A percentile compares a stretch with the other conserved stretches of the same genome.
Conservation (phyloP, 257 asterid genomes). For the Gentiana dahurica region DNA sequence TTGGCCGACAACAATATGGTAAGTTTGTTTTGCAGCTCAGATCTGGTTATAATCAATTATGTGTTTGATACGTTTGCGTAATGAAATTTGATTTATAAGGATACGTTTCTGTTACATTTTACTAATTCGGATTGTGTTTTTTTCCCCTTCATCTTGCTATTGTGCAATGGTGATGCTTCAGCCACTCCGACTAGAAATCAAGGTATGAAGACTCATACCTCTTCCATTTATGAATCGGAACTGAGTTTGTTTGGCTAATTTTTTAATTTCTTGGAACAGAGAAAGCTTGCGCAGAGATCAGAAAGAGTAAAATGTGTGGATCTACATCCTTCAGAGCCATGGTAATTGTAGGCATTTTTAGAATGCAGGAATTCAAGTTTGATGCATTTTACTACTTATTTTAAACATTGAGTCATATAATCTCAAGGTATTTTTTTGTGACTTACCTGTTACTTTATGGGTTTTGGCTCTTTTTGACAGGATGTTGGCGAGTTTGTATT, state of each 20-base stretch:
- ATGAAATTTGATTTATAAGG: neutral
- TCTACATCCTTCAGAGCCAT: conserved; percentile 38
- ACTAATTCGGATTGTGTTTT: too few relatives aligned
- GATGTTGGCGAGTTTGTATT: conserved; percentile 84
- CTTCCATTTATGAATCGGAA: too few relatives aligned
- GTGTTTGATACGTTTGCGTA: too few relatives aligned
- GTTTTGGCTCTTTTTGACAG: conserved; percentile 23
- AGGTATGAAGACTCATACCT: too few relatives aligned
- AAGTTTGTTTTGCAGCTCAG: neutral
- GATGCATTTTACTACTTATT: neutral
- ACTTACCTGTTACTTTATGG: neutral
- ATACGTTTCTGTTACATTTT: conserved; percentile 2
- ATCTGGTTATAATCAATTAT: too few relatives aligned
- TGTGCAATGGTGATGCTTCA: too few relatives aligned
- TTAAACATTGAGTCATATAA: too few relatives aligned
- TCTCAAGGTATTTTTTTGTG: too few relatives aligned
- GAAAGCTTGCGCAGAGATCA: conserved; percentile 35
- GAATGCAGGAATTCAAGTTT: neutral
- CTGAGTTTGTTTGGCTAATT: neutral
- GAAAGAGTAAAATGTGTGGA: conserved; percentile 33
- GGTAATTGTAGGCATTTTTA: neutral
- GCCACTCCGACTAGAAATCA: too few relatives aligned
- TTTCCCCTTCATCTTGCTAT: too few relatives aligned
- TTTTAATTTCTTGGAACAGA: neutral
- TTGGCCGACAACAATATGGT: too few relatives aligned